Evolutionary conservation across 164 flowering plant genomes (phyloP).

Genomic region (Macadamia tetraphylla): DNA sequence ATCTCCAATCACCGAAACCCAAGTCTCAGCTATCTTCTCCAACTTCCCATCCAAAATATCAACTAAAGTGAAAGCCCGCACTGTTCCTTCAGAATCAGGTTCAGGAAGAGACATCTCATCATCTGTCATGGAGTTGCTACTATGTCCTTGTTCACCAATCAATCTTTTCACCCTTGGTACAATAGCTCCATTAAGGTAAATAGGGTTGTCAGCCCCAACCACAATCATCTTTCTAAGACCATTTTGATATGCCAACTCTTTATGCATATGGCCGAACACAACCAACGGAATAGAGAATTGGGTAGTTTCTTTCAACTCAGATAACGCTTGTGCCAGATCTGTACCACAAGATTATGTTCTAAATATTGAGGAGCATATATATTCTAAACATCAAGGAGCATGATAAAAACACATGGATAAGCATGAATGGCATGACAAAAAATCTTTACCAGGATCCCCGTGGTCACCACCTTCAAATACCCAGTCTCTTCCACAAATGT

Average conservation of each 20-base stretch:
- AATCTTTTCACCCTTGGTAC: slow-evolving; percentile 61
- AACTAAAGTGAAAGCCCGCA: slow-evolving; percentile 59
- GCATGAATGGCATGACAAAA: slow-evolving; percentile 2
- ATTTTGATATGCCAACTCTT: slow-evolving; percentile 51
- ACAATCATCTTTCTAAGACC: slow-evolving; percentile 72
- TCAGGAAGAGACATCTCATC: slow-evolving; percentile 5
- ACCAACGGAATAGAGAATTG: slow-evolving; percentile 50
- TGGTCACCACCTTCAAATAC: slow-evolving; percentile 62
- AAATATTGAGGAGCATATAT: background rate
- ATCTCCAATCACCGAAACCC: slow-evolving; percentile 73
- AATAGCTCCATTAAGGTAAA: slow-evolving; percentile 79
- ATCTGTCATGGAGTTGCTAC: slow-evolving; percentile 7
- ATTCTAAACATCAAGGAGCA: background rate
- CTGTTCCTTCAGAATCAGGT: slow-evolving; percentile 27
- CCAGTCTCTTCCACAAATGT: background rate
- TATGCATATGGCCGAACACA: slow-evolving; percentile 95
- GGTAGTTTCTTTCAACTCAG: slow-evolving; percentile 44
- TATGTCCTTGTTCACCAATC: slow-evolving; percentile 18
- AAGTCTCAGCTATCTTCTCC: slow-evolving; percentile 57
- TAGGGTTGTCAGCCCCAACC: slow-evolving; percentile 43
- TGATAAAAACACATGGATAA: background rate
- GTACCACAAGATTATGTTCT: slow-evolving; percentile 21
- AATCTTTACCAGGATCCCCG: slow-evolving; percentile 82
- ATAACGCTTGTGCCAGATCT: slow-evolving; percentile 73
- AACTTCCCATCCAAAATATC: slow-evolving; percentile 54